Percentiles rank a stretch among this genome's conserved stretches.
These are phyloP conservation scores for Euphorbia corollata DNA, from an alignment of 441 rosid genomes.

Conservation along the genomic window DNA sequence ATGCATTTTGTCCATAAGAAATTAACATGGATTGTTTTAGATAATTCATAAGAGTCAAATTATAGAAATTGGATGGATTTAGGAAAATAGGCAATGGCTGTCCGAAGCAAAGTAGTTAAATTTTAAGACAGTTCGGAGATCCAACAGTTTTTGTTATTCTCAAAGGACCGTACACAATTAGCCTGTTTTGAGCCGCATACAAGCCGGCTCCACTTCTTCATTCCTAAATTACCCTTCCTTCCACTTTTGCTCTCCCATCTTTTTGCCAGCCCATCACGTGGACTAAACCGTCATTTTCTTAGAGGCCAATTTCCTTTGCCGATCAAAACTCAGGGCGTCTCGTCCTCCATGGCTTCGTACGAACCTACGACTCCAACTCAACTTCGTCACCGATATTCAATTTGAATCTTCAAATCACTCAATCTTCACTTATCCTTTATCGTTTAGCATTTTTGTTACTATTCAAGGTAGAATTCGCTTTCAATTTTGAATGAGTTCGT, in stretches of 20 bases:
- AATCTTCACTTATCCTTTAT: constrained; percentile 11
- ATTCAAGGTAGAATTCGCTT: constrained; percentile 15
- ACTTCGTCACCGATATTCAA: neutral
- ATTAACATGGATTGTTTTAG: too few species aligned
- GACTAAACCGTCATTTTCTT: constrained; percentile 37
- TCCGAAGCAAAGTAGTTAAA: neutral
- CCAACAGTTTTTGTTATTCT: neutral
- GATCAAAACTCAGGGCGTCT: constrained; percentile 79
- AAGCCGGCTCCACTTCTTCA: constrained; percentile 41
- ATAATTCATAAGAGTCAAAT: too few species aligned
- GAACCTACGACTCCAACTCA: constrained; percentile 43
- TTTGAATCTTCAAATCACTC: constrained; percentile 18
- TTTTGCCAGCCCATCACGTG: constrained; percentile 21
- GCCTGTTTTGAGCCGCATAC: constrained; percentile 29
- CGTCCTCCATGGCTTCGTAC: constrained; percentile 61
- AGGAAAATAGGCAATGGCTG: neutral
- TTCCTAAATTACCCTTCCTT: constrained; percentile 36
- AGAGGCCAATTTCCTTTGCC: constrained; percentile 50
- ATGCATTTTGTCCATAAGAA: too few species aligned
- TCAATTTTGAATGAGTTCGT: constrained; percentile 2
- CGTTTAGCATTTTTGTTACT: constrained; percentile 8
- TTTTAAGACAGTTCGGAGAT: constrained; percentile 13
- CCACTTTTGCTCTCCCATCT: neutral
- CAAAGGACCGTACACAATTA: constrained; percentile 4
- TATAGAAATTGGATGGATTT: too few species aligned